Conservation (phyloP, 495 filamentous ascomycete species). For the Xylaria venustula region DNA sequence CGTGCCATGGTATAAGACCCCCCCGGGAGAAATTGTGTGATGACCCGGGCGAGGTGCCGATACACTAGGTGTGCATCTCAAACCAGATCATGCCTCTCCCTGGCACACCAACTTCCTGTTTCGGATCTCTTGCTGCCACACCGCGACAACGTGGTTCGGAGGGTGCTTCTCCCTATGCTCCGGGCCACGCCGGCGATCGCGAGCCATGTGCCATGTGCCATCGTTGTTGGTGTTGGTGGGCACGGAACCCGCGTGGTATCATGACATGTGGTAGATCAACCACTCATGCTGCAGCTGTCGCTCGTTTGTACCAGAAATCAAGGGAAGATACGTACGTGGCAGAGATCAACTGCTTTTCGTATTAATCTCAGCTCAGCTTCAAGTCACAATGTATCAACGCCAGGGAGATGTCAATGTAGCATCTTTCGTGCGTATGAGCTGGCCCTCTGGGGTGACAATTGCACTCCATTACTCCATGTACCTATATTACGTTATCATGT, state of each 20-base stretch:
- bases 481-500: too few relatives aligned
- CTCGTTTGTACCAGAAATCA: too few relatives aligned
- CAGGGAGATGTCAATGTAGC: too few relatives aligned
- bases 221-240: background rate
- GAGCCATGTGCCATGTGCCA: background rate
- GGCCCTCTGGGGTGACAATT: background rate
- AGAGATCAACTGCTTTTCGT: too few relatives aligned
- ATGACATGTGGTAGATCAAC: constrained; percentile 4
- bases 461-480: background rate
- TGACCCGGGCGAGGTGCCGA: background rate
- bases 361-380: too few relatives aligned
- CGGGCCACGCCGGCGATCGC: background rate
- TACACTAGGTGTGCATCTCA: too few relatives aligned
- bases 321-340: too few relatives aligned
- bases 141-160: background rate
- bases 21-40: background rate
- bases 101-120: constrained; percentile 1
- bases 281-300: background rate
- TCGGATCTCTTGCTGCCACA: background rate
- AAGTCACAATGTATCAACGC: too few relatives aligned
- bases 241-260: constrained; percentile 1
- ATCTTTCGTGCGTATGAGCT: too few relatives aligned
- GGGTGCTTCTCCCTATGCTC: background rate
- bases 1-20: background rate
- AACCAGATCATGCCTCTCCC: background rate